Evolutionary conservation across 805 yeast genomes (phyloP), one percentile per base, ranked within the genome.

Genomic region (Kuraishia floccosa): DNA sequence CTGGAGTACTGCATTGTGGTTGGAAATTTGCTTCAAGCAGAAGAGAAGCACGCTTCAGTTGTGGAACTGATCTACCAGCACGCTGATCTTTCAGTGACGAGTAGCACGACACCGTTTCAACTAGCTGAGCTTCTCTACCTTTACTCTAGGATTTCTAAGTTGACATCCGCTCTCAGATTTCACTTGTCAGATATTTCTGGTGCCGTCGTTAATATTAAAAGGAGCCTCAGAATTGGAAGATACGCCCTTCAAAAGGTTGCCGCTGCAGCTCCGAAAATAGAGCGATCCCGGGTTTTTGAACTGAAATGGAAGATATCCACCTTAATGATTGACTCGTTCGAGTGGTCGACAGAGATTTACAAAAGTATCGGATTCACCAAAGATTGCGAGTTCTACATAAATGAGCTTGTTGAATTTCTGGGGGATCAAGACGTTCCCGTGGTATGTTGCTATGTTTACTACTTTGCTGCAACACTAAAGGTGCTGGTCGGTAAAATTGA

Each of bases 321-420:
- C 1, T 38, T 46, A 10, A 43, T 73, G 21, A 42, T 60, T 9
- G 41, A 47, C 4, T 40, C 68, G 3, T 72, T 70, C 39, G 47
- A 52, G 5, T 33, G 35, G 3, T 49, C 72, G 17, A 50, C 73
- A 15, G 47, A 56, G 3, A 42, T 57, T 1, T 57, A 63, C 32
- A 50, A 60, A 11, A 65, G 60, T 23, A 44, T 72, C 24, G 86
- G 87, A 0, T 43, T 75, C 3, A 54, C 74, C 1, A 71, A 70
- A 38, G 85, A 79, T 33, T 63, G 75, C 28, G 62, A 65, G 3
- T 73, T 61, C 43, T 78, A 65, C 48, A 39, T 63, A 3, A 55
- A 56, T 5, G 87, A 80, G 40, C 55, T 70, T 23, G 49, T 52
- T 5, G 57, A 53, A 22, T 43, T 71, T 9, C 44, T 63, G 12